These are phyloP conservation scores for Tuber melanosporum DNA, from an alignment of 495 filamentous ascomycete species.

Conservation along the genomic window DNA sequence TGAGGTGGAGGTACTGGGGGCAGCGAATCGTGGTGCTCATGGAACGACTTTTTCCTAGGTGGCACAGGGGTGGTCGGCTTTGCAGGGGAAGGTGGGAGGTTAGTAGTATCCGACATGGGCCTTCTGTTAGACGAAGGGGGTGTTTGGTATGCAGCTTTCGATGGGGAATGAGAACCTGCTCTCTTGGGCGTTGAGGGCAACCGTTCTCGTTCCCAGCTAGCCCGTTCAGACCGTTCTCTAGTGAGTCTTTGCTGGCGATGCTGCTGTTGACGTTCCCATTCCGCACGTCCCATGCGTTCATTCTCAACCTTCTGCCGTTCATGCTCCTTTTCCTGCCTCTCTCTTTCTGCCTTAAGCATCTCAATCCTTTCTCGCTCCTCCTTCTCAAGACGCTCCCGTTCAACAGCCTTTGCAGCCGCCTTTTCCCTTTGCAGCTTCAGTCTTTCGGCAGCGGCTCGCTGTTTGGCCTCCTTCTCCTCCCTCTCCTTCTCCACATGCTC, in stretches of 20 bases:
- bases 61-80: slow-evolving; percentile 23
- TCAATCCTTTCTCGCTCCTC: slow-evolving; percentile 34
- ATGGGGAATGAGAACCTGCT: slow-evolving; percentile 13
- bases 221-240: slow-evolving; percentile 56
- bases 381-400: slow-evolving; percentile 27
- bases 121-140: slow-evolving; percentile 34
- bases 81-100: slow-evolving; percentile 16
- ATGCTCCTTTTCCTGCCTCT: slow-evolving; percentile 13
- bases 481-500: slow-evolving; percentile 24
- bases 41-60: slow-evolving; percentile 11
- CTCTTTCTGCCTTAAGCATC: slow-evolving; percentile 23
- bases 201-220: slow-evolving; percentile 34
- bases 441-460: slow-evolving; percentile 31
- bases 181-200: slow-evolving; percentile 27
- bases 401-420: slow-evolving; percentile 24
- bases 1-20: slow-evolving; percentile 27
- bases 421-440: slow-evolving; percentile 30
- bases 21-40: background rate
- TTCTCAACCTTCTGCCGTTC: slow-evolving; percentile 49
- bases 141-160: slow-evolving; percentile 48
- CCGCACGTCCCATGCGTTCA: slow-evolving; percentile 41
- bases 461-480: slow-evolving; percentile 33
- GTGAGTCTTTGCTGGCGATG: slow-evolving; percentile 32
- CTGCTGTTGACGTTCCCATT: slow-evolving; percentile 22
- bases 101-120: slow-evolving; percentile 32